A percentile compares a stretch with the other conserved stretches of the same genome.
Conservation (phyloP, 2,329 filamentous ascomycete genomes). For the Cyphellophora attinorum region DNA sequence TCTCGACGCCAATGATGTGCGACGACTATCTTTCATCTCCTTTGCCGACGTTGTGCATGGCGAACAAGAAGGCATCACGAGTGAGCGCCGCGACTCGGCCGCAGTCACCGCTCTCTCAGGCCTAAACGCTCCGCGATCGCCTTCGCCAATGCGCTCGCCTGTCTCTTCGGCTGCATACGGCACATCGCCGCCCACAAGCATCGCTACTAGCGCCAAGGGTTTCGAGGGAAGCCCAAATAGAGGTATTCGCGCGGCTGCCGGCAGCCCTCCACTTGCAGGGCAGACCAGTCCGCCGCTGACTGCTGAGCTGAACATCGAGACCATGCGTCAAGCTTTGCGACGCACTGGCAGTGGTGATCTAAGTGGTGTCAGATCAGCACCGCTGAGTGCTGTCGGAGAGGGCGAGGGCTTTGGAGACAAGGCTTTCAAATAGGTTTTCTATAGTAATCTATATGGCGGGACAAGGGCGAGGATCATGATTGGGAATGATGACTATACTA, state of each 20-base stretch:
- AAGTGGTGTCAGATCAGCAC: slow-evolving; percentile 28
- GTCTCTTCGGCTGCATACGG: slow-evolving; percentile 61
- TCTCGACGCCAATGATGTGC: slow-evolving; percentile 67
- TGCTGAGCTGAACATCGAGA: slow-evolving; percentile 77
- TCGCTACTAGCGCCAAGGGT: slow-evolving; percentile 63
- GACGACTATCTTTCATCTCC: slow-evolving; percentile 85
- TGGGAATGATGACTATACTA: no score
- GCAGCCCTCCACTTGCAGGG: slow-evolving; percentile 49
- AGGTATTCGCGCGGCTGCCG: slow-evolving; percentile 46
- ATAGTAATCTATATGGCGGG: no score
- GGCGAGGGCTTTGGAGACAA: slow-evolving; percentile 17
- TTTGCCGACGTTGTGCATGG: slow-evolving; percentile 91
- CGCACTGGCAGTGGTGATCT: slow-evolving; percentile 80
- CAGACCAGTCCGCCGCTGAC: slow-evolving; percentile 43
- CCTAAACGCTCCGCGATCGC: slow-evolving; percentile 45
- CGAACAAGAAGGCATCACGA: slow-evolving; percentile 35
- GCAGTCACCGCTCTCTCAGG: slow-evolving; percentile 14
- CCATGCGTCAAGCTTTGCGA: slow-evolving; percentile 80
- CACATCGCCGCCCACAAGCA: slow-evolving; percentile 67
- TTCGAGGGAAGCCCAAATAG: slow-evolving; percentile 57
- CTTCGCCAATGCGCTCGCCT: slow-evolving; percentile 71
- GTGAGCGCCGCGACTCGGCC: slow-evolving; percentile 52
- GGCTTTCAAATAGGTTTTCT: no score
- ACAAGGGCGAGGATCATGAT: no score
- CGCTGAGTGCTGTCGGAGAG: slow-evolving; percentile 24